phyloP scores from a whole-genome alignment of 2,329 filamentous ascomycete genomes.

The Parafenestella ontariensis region DNA sequence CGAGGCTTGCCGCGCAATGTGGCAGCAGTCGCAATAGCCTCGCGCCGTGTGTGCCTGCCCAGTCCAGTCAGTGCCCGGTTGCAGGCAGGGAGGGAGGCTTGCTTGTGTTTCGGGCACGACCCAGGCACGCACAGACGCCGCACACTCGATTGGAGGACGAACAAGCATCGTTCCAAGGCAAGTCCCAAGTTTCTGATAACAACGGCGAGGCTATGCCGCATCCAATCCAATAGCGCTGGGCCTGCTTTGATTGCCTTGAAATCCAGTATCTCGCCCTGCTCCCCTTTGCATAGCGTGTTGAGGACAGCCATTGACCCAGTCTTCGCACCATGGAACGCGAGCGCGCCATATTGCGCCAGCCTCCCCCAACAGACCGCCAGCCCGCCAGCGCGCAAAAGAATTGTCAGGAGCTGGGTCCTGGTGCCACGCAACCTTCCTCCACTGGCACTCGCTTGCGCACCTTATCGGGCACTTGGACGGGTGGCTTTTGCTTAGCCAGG shows the following conservation, averaged over 20 bases:
- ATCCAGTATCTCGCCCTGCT: not conserved
- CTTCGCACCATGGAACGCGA: no score
- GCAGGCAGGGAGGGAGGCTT: slow-evolving; percentile 9
- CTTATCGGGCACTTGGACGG: slow-evolving; percentile 18
- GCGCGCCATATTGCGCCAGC: no score
- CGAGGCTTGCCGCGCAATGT: slow-evolving; percentile 10
- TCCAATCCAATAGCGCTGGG: not conserved
- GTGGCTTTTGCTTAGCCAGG: slow-evolving; percentile 15
- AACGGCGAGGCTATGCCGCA: slow-evolving; percentile 10
- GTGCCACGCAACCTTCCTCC: slow-evolving; percentile 25
- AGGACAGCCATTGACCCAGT: no score
- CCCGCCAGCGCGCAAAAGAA: no score
- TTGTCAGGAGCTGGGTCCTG: not conserved
- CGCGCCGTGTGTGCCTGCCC: not conserved
- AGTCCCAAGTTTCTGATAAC: slow-evolving; percentile 9
- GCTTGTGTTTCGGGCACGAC: slow-evolving; percentile 13
- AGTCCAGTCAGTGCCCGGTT: not conserved
- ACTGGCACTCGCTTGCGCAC: slow-evolving; percentile 13
- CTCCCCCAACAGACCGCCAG: no score
- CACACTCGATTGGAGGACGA: slow-evolving; percentile 7
- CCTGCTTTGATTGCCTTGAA: not conserved
- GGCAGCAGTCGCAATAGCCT: slow-evolving; percentile 11
- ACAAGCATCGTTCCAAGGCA: slow-evolving; percentile 30
- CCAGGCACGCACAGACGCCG: slow-evolving; percentile 16
- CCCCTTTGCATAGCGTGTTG: no score